Evolutionary conservation across 768 basidiomycete species (phyloP).

Genomic region (Hypholoma sublateritium): DNA sequence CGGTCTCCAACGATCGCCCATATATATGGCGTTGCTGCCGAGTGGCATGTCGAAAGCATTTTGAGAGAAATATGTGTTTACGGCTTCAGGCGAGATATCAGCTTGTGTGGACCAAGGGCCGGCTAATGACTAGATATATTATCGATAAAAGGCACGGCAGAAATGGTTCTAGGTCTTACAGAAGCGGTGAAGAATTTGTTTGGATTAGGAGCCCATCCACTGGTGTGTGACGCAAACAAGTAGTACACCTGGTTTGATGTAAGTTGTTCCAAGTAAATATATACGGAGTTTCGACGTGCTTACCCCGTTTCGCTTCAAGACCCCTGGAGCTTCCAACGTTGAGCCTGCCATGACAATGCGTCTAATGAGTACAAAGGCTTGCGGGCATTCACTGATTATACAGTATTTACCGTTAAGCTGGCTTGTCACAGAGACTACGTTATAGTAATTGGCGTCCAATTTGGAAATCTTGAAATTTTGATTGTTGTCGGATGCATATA

Average conservation of each 20-base stretch:
- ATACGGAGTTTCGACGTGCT: conserved; percentile 2
- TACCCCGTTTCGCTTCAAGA: conserved; percentile 57
- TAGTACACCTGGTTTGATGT: conserved; percentile 42
- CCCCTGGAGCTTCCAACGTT: conserved; percentile 62
- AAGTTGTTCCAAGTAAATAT: neutral
- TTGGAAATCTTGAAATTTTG: conserved; percentile 67
- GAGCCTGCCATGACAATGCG: conserved; percentile 33
- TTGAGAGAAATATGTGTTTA: conserved; percentile 61
- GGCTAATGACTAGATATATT: conserved; percentile 41
- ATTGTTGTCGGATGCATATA: conserved; percentile 69
- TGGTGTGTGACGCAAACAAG: conserved; percentile 60
- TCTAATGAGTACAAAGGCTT: neutral
- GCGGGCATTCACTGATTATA: neutral
- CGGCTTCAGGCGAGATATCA: conserved; percentile 52
- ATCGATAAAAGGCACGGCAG: neutral
- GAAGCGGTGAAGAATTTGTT: conserved; percentile 58
- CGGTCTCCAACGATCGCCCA: conserved; percentile 66
- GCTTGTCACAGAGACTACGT: conserved; percentile 46
- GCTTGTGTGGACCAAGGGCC: conserved; percentile 56
- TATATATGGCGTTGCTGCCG: conserved; percentile 52
- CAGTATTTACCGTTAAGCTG: conserved; percentile 39
- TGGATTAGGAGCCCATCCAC: conserved; percentile 59
- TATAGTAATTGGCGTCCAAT: conserved; percentile 59
- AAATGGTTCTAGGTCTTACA: conserved; percentile 28
- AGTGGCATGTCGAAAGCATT: conserved; percentile 55